Evolutionary conservation across 164 flowering plant species (phyloP).

Genomic region (Magnolia sinica): DNA sequence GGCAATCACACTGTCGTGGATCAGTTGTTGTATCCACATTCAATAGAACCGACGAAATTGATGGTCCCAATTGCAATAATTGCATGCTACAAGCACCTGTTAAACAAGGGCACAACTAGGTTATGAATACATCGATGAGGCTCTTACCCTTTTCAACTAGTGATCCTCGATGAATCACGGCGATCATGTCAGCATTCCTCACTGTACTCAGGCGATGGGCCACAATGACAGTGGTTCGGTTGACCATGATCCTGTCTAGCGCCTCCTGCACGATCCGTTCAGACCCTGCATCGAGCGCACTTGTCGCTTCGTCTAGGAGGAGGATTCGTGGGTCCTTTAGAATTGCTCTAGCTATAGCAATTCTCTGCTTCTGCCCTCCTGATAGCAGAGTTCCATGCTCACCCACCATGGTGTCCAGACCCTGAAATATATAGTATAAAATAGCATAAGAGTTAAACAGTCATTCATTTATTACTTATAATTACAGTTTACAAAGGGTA

Average conservation of each 20-base stretch:
- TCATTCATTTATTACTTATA: not conserved
- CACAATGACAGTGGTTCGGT: constrained; percentile 43
- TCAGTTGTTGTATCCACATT: not conserved
- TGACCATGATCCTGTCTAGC: constrained; percentile 43
- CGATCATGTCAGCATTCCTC: constrained; percentile 45
- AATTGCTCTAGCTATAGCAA: constrained; percentile 24
- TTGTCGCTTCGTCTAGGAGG: constrained; percentile 48
- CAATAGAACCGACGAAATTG: not conserved
- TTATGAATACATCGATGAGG: too few species aligned
- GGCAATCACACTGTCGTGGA: too few species aligned
- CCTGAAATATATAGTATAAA: constrained; percentile 9
- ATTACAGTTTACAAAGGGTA: not conserved
- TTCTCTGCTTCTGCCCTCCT: constrained; percentile 17
- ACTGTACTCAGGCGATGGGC: constrained; percentile 56
- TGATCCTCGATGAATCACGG: constrained; percentile 41
- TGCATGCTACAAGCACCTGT: not conserved
- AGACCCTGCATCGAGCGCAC: constrained; percentile 55
- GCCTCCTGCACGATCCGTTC: constrained; percentile 50
- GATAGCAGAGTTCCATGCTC: constrained; percentile 29
- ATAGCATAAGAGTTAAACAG: not conserved
- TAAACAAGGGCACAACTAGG: not conserved
- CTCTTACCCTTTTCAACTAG: constrained; percentile 44
- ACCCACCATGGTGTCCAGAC: constrained; percentile 24
- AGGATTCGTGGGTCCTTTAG: constrained; percentile 41
- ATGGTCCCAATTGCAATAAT: too few species aligned